Percentiles rank a stretch among this genome's conserved stretches.
Conservation (phyloP, 2,329 filamentous ascomycete species). For the Cladosporium sp. region DNA sequence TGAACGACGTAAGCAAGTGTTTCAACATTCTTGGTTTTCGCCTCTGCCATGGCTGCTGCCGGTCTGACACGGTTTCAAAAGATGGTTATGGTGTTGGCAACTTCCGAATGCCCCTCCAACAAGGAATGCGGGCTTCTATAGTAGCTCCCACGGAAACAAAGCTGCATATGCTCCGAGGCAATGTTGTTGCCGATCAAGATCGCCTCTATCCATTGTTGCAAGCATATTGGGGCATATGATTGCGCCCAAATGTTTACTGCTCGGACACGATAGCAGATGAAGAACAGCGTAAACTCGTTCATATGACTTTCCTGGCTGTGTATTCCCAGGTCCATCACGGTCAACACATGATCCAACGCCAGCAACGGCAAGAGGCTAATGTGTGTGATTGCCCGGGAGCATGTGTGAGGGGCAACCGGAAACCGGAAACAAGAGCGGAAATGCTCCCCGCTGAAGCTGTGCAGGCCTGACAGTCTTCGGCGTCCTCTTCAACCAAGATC, state of each 20-base stretch:
- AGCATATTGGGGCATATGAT: background rate
- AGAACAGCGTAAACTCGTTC: background rate
- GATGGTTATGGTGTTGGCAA: background rate
- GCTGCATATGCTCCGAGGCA: background rate
- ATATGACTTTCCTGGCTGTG: background rate
- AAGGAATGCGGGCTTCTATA: background rate
- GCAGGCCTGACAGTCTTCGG: too few species aligned
- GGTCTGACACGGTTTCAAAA: background rate
- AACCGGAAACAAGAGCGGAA: background rate
- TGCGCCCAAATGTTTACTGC: background rate
- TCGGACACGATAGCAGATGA: background rate
- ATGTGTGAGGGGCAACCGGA: background rate
- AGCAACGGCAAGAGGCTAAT: background rate
- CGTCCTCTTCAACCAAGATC: too few species aligned
- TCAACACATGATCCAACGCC: background rate
- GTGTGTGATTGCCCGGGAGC: background rate
- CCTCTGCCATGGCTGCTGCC: background rate
- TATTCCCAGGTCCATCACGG: background rate
- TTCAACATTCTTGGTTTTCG: background rate
- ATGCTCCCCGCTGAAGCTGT: too few species aligned
- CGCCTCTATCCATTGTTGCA: background rate
- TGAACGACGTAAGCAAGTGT: background rate
- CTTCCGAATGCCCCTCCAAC: background rate
- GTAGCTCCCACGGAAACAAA: background rate
- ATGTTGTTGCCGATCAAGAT: background rate